phyloP scores from a whole-genome alignment of 257 asterid genomes.

The Agastache rugosa region DNA sequence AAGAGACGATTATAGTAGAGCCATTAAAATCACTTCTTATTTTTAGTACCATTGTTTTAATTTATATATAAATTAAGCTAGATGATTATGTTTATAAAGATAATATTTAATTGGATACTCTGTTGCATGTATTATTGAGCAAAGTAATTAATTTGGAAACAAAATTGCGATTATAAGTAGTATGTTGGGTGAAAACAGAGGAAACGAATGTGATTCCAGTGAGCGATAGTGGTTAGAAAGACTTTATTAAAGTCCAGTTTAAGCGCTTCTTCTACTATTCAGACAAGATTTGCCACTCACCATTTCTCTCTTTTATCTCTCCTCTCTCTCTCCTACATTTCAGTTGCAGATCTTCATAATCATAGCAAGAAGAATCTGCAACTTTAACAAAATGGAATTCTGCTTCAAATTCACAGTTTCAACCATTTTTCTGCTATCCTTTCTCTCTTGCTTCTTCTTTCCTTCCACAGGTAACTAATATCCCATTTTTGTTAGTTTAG shows the following conservation, averaged over 20 bases:
- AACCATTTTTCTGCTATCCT: constrained; percentile 45
- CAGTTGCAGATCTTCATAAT: constrained; percentile 56
- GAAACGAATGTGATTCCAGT: constrained; percentile 15
- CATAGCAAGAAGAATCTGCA: constrained; percentile 41
- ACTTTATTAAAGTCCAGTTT: constrained; percentile 32
- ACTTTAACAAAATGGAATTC: constrained; percentile 45
- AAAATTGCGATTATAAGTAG: background rate
- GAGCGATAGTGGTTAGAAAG: constrained; percentile 1
- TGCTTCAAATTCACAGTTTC: constrained; percentile 43
- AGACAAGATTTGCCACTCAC: constrained; percentile 37
- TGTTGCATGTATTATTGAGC: background rate
- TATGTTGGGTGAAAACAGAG: background rate
- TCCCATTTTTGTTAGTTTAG: background rate
- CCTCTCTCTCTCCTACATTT: constrained; percentile 25
- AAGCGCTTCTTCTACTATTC: constrained; percentile 19
- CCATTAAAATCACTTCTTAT: too few relatives aligned
- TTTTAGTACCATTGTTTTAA: too few relatives aligned
- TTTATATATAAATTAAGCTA: too few relatives aligned
- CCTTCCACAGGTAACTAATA: constrained; percentile 71
- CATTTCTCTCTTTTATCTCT: background rate
- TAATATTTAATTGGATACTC: background rate
- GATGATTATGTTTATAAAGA: too few relatives aligned
- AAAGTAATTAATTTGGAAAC: background rate
- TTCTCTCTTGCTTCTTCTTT: constrained; percentile 60
- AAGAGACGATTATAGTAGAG: too few relatives aligned